Base-by-base conservation (phyloP, 495 filamentous ascomycete species). In the Hyaloscypha variabilis region DNA sequence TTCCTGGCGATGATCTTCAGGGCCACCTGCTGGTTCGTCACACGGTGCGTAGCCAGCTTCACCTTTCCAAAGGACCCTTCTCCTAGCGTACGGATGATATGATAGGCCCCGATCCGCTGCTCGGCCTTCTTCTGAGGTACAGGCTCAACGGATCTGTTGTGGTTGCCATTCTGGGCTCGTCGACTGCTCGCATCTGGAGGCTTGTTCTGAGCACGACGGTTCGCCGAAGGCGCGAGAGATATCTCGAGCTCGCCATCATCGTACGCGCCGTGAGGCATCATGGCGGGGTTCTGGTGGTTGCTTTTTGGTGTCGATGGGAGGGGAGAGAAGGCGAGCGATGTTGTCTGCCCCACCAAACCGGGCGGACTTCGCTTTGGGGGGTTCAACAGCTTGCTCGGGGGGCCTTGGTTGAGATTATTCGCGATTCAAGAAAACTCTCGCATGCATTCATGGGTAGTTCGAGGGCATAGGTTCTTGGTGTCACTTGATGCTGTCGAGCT, bases 11-110 rank as follows among this genome's bases (percentile, higher is more conserved):
- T 98, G 73, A 99, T 97, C 81, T 99, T 99, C 67, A 99, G 81
- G 58, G 95, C 95, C 31, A 99, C 95, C 78, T 96, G 90, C 74
- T 97, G 93, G 62, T 90, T 90, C 72, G 90, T 97, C 54, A 92
- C 87, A 69, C 91, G 87, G 73, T 99, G 95, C 36, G 92, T 88
- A 2, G 95, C 95, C 67, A 98, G 86, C 81, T 98, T 98, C 72
- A 99, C 95, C 82, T 99, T 99, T 56, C 95, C 95, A 76, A 99
- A 99, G 10, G 91, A 96, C 13, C 95, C 95, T 79, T 99, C 95
- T 29, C 95, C 95, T 6, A 99, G 85, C 2, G 95, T 97, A 77
- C 88, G 91, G 65, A 96, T 81, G 60, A 97, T 89, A 66, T 89
- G 88, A 77, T 98, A 99, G 67, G 93, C 90, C 53, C 94, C 94